These are phyloP conservation scores for Ustilago shanxiensis DNA, from an alignment of 1,284 basidiomycete species.

Conservation along the genomic window DNA sequence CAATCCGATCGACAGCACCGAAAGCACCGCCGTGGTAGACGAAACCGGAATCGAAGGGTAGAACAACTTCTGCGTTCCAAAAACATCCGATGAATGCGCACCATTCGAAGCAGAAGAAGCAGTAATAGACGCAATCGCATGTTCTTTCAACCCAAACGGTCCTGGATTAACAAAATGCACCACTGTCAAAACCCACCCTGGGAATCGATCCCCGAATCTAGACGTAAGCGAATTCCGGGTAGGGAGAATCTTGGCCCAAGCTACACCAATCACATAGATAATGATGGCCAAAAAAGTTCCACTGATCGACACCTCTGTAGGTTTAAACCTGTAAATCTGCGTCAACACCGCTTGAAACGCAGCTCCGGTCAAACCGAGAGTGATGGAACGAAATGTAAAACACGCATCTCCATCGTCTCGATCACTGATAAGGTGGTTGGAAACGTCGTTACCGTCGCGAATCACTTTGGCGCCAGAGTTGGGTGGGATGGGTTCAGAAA, in stretches of 20 bases:
- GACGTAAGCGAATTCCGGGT: constrained; percentile 67
- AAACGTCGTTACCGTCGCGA: constrained; percentile 73
- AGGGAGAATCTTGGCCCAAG: constrained; percentile 72
- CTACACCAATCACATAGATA: constrained; percentile 74
- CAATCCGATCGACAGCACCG: constrained; percentile 77
- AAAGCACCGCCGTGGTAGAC: constrained; percentile 75
- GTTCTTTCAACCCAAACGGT: constrained; percentile 76
- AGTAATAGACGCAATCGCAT: constrained; percentile 76
- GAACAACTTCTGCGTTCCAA: constrained; percentile 48
- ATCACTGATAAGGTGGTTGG: constrained; percentile 75
- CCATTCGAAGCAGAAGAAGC: constrained; percentile 72
- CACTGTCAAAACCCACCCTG: constrained; percentile 70
- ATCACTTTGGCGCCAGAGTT: constrained; percentile 27
- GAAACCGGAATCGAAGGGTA: constrained; percentile 28
- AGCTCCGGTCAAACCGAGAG: constrained; percentile 76
- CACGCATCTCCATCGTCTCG: constrained; percentile 77
- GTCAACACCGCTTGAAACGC: constrained; percentile 74
- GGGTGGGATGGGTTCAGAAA: too few species aligned
- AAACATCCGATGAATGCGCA: constrained; percentile 22
- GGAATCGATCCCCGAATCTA: constrained; percentile 54
- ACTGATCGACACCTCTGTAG: constrained; percentile 74
- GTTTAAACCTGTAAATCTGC: constrained; percentile 75
- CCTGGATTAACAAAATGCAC: constrained; percentile 76
- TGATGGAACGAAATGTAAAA: constrained; percentile 75
- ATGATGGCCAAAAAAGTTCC: constrained; percentile 77